Percentiles rank a stretch among this genome's conserved stretches.
phyloP scores from a whole-genome alignment of 1,284 basidiomycete genomes.

The Agaricales sp. region DNA sequence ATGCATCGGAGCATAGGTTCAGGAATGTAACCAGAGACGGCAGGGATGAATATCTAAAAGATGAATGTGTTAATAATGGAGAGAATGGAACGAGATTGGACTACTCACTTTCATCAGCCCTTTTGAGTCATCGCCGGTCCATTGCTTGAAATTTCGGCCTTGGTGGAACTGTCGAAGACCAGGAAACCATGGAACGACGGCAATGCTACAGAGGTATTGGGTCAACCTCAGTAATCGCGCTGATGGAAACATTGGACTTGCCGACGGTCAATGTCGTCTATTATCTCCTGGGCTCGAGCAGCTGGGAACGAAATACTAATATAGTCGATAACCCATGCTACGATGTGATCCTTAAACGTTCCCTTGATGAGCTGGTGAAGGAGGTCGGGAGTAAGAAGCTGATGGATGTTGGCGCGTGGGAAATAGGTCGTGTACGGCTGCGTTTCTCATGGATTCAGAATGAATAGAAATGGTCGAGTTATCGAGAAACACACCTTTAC shows the following conservation, averaged over 20 bases:
- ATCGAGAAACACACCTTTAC: constrained; percentile 14
- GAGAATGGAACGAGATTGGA: not conserved
- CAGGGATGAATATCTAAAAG: constrained; percentile 19
- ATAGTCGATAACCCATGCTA: constrained; percentile 24
- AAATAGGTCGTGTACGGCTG: constrained; percentile 26
- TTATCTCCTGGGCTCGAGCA: constrained; percentile 12
- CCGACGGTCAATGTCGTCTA: constrained; percentile 23
- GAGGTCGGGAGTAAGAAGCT: constrained; percentile 23
- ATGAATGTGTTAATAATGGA: constrained; percentile 4
- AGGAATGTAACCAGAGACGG: constrained; percentile 17
- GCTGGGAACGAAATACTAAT: constrained; percentile 12
- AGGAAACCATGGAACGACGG: constrained; percentile 16
- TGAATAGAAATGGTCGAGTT: constrained; percentile 4
- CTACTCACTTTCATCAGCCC: constrained; percentile 21
- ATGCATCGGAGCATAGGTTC: constrained; percentile 15
- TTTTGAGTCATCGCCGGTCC: constrained; percentile 20
- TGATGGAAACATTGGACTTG: constrained; percentile 8
- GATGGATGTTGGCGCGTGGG: constrained; percentile 24
- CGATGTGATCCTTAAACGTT: constrained; percentile 27
- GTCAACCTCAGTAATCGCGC: not conserved
- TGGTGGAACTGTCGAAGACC: constrained; percentile 18
- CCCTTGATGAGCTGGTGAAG: constrained; percentile 31
- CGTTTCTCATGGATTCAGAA: not conserved
- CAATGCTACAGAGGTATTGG: constrained; percentile 12
- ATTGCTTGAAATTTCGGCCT: constrained; percentile 19